Conservation (phyloP, 345 rosid species). For the Eucalyptus albens region DNA sequence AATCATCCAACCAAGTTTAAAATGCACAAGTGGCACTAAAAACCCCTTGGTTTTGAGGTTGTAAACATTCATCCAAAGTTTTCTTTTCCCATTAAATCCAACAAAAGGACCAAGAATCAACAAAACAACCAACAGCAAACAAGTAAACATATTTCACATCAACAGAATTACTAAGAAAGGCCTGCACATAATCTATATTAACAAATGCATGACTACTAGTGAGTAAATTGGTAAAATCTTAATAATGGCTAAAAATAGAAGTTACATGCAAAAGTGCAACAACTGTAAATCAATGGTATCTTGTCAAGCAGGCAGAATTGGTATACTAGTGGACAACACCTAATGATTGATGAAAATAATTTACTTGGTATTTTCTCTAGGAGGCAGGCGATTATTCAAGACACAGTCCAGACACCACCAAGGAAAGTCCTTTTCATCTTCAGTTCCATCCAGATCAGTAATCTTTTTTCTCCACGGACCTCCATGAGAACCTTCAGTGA, state of each 20-base stretch:
- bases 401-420: slow-evolving; percentile 94
- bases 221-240: not conserved
- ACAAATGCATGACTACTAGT: not conserved
- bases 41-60: not conserved
- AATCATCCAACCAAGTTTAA: not conserved
- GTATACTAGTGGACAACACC: not conserved
- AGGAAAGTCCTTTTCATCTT: slow-evolving; percentile 95
- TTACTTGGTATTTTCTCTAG: slow-evolving; percentile 93
- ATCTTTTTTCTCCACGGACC: slow-evolving; percentile 98
- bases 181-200: not conserved
- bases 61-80: not conserved
- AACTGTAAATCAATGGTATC: not conserved
- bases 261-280: not conserved
- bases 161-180: not conserved
- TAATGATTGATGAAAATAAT: not conserved
- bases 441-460: slow-evolving; percentile 78
- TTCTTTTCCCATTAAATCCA: not conserved
- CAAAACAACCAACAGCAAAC: not conserved
- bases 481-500: slow-evolving; percentile 97
- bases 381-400: slow-evolving; percentile 81
- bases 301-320: not conserved
- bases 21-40: not conserved
- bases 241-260: not conserved
- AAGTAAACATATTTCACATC: not conserved
- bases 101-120: not conserved